These are phyloP conservation scores for Blastobotrys illinoisensis DNA, from an alignment of 1,139 yeast genomes.

Conservation along the genomic window DNA sequence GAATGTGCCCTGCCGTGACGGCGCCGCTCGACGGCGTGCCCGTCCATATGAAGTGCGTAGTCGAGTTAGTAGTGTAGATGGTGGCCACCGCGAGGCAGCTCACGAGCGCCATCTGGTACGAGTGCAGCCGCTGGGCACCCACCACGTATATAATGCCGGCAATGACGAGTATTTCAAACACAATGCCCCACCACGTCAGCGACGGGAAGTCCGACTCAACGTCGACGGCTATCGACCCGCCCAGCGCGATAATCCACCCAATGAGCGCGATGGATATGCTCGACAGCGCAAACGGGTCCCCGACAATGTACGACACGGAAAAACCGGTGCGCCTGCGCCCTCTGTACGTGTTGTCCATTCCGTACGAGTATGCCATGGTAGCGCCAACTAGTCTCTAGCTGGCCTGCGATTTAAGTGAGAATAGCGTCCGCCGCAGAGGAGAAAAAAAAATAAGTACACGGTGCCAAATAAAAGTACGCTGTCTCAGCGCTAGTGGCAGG, in stretches of 20 bases:
- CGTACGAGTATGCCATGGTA: background rate
- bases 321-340: slow-evolving; percentile 12
- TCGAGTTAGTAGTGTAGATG: slow-evolving; percentile 75
- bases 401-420: no score
- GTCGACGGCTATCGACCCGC: slow-evolving; percentile 60
- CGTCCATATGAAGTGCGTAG: slow-evolving; percentile 71
- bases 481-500: background rate
- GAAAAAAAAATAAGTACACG: background rate
- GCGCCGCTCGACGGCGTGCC: slow-evolving; percentile 66
- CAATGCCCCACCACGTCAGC: slow-evolving; percentile 98
- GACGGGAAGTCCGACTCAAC: slow-evolving; percentile 51
- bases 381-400: background rate
- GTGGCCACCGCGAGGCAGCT: slow-evolving; percentile 61
- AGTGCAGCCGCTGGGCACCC: slow-evolving; percentile 61
- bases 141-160: slow-evolving; percentile 53
- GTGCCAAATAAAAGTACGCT: background rate
- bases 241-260: slow-evolving; percentile 79
- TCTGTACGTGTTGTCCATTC: background rate
- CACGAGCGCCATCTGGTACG: slow-evolving; percentile 58
- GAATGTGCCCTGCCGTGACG: slow-evolving; percentile 87
- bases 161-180: slow-evolving; percentile 64
- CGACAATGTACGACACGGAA: slow-evolving; percentile 25
- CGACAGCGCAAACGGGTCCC: slow-evolving; percentile 39
- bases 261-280: slow-evolving; percentile 34
- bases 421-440: no score